Evolutionary conservation across 2,329 filamentous ascomycete species (phyloP), one percentile per base, ranked within the genome.

Genomic region (Blumeriella jaapii): DNA sequence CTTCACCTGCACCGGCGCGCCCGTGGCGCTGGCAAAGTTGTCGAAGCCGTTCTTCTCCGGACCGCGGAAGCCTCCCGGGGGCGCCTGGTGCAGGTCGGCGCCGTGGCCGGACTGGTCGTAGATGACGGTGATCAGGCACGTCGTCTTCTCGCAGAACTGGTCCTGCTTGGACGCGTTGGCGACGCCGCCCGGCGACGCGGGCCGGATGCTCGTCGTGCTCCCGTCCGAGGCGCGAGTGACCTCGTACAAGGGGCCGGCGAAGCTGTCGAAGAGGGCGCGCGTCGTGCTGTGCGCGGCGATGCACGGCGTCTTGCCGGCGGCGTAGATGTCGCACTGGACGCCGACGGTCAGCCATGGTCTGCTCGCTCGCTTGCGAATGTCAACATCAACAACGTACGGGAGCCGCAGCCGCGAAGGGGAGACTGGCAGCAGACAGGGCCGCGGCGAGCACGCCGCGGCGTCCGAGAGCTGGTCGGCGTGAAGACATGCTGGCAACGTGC

Each of bases 291-390:
- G 34, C 1, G 34, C 34, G 7, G 34, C 34, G 18, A 36, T 18
- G 13, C 34, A 36, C 6, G 34, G 34, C 0, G 34, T 36, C 4
- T 28, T 20, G 2, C 34, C 34, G 4, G 78, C 5, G 1, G 63
- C 51, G 56, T 78, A 79, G 41, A 78, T 63, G 42, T 79, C 74
- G 46, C 73, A 79, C n/a, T n/a, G n/a, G n/a, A n/a, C n/a, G n/a
- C n/a, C n/a, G n/a, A n/a, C n/a, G n/a, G n/a, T n/a, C n/a, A n/a
- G n/a, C n/a, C n/a, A n/a, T n/a, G n/a, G n/a, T n/a, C n/a, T n/a
- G n/a, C n/a, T n/a, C n/a, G n/a, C n/a, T n/a, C n/a, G n/a, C n/a
- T n/a, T n/a, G n/a, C n/a, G n/a, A n/a, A n/a, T n/a, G n/a, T n/a
- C n/a, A n/a, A n/a, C n/a, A n/a, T n/a, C n/a, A n/a, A n/a, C n/a